phyloP scores from a whole-genome alignment of 129 eudicot species.

The Helianthus tuberosus region DNA sequence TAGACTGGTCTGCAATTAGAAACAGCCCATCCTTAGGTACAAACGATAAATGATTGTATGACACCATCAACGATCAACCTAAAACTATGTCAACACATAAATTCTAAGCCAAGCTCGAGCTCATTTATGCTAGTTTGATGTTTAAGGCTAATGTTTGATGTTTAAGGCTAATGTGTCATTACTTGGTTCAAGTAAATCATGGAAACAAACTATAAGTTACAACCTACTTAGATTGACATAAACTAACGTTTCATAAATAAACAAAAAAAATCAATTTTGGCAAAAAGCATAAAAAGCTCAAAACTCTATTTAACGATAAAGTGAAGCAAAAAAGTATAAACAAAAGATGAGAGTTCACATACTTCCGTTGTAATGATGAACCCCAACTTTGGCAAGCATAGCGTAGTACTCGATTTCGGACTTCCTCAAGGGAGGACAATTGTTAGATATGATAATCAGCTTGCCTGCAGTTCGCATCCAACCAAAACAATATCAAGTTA shows the following conservation, averaged over 20 bases:
- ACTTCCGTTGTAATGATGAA: slow-evolving; percentile 76
- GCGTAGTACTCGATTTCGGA: slow-evolving; percentile 82
- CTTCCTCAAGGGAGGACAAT: slow-evolving; percentile 72
- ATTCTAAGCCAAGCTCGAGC: no score
- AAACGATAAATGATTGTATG: no score
- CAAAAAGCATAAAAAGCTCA: background rate
- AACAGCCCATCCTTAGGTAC: no score
- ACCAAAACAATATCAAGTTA: background rate
- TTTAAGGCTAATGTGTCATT: background rate
- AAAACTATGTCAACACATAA: no score
- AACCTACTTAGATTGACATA: no score
- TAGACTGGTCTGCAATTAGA: no score
- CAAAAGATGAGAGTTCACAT: slow-evolving; percentile 18
- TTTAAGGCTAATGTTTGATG: no score
- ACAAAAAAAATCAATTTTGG: background rate
- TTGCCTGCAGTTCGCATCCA: slow-evolving; percentile 29
- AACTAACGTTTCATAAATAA: background rate
- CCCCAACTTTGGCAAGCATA: slow-evolving; percentile 71
- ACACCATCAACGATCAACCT: no score
- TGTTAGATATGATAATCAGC: slow-evolving; percentile 56
- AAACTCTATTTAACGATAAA: background rate
- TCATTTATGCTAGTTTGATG: no score
- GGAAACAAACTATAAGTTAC: background rate
- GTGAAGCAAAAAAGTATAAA: background rate
- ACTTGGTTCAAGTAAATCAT: background rate